Percentiles rank a stretch among this genome's conserved stretches.
These are phyloP conservation scores for Karstenula rhodostoma DNA, from an alignment of 2,329 filamentous ascomycete species.

Conservation along the genomic window DNA sequence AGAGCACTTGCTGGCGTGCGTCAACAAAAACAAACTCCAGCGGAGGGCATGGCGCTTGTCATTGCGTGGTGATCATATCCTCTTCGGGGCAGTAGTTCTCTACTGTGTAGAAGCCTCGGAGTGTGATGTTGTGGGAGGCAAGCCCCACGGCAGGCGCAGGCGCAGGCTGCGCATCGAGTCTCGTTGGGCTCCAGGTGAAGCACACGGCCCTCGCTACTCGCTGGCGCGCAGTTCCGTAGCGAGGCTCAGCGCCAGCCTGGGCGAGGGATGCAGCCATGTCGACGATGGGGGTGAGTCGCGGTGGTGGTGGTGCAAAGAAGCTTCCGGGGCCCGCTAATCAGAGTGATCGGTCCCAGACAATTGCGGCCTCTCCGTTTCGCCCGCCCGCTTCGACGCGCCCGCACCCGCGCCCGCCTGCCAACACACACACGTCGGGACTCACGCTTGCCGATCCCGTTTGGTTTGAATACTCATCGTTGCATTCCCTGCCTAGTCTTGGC, in stretches of 20 bases:
- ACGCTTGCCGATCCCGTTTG: no score
- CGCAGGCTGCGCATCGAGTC: not conserved
- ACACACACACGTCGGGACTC: no score
- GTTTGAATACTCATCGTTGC: no score
- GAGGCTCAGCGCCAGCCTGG: conserved; percentile 1
- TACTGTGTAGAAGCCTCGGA: not conserved
- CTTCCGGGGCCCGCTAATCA: not conserved
- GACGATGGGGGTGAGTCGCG: not conserved
- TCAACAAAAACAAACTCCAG: conserved; percentile 1
- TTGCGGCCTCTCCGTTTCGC: not conserved
- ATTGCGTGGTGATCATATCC: conserved; percentile 6
- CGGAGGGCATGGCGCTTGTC: not conserved
- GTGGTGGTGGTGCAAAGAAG: conserved; percentile 7
- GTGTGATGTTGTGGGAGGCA: conserved; percentile 13
- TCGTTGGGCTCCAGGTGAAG: conserved; percentile 11
- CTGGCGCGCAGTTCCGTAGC: not conserved
- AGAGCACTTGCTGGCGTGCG: not conserved
- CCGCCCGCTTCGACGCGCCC: no score
- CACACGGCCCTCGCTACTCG: not conserved
- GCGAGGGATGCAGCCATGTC: not conserved
- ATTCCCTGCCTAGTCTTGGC: no score
- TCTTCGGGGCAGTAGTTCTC: not conserved
- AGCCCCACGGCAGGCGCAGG: conserved; percentile 5
- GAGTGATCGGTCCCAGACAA: not conserved
- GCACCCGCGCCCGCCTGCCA: no score